These are phyloP conservation scores for Cryptococcus hybrid DNA, from an alignment of 1,284 basidiomycete genomes.

Conservation along the genomic window DNA sequence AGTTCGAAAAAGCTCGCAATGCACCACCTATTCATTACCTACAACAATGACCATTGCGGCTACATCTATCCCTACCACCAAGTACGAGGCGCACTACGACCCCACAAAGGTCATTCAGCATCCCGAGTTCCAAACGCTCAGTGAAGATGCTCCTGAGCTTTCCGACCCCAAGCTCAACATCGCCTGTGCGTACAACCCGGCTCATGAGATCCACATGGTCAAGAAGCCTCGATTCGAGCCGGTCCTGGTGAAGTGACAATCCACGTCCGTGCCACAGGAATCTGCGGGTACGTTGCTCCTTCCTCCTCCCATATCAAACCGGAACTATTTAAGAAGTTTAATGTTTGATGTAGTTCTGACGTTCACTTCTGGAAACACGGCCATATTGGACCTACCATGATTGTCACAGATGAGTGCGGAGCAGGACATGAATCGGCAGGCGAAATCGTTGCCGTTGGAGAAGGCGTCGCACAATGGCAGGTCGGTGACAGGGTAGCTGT, in stretches of 20 bases:
- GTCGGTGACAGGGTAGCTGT: slow-evolving; percentile 54
- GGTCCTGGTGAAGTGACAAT: slow-evolving; percentile 50
- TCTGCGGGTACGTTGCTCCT: slow-evolving; percentile 48
- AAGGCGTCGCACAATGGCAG: slow-evolving; percentile 47
- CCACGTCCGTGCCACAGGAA: slow-evolving; percentile 51
- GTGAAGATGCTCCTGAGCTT: slow-evolving; percentile 25
- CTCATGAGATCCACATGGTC: slow-evolving; percentile 50
- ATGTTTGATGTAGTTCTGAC: slow-evolving; percentile 42
- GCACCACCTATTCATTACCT: neutral
- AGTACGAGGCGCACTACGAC: slow-evolving; percentile 40
- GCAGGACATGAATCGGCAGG: slow-evolving; percentile 53
- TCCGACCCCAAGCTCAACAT: slow-evolving; percentile 33
- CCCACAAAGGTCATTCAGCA: slow-evolving; percentile 38
- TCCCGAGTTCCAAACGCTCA: slow-evolving; percentile 41
- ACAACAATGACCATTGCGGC: slow-evolving; percentile 8
- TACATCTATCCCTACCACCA: slow-evolving; percentile 2
- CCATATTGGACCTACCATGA: slow-evolving; percentile 47
- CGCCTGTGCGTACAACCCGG: slow-evolving; percentile 49
- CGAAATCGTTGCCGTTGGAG: slow-evolving; percentile 51
- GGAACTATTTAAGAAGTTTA: slow-evolving; percentile 3
- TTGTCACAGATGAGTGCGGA: slow-evolving; percentile 41
- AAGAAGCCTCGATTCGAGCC: slow-evolving; percentile 43
- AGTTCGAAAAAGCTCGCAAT: neutral
- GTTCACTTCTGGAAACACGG: slow-evolving; percentile 58
- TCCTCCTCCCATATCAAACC: neutral